Evolutionary conservation across 2,329 filamentous ascomycete species (phyloP).

Genomic region (Cladosporium sp.): DNA sequence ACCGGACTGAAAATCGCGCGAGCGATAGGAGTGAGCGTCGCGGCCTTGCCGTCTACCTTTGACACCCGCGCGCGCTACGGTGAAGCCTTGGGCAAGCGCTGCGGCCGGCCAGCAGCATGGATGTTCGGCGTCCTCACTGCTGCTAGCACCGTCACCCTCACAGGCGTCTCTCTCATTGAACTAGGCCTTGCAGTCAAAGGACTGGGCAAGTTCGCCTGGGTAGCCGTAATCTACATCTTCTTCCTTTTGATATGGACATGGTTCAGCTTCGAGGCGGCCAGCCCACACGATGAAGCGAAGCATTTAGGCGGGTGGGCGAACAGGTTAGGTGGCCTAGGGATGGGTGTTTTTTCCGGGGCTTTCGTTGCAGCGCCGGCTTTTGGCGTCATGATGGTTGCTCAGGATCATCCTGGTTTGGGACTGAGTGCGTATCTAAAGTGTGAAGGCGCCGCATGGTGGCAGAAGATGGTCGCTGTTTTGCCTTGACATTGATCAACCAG

Average conservation of each 20-base stretch:
- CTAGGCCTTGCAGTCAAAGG: background rate
- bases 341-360: background rate
- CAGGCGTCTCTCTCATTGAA: background rate
- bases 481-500: background rate
- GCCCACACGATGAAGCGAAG: background rate
- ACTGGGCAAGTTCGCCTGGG: background rate
- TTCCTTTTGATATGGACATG: background rate
- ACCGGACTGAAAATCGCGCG: background rate
- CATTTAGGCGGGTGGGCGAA: background rate
- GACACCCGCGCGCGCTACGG: conserved; percentile 1
- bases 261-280: background rate
- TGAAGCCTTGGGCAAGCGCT: background rate
- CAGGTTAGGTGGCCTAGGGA: background rate
- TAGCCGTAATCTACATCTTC: background rate
- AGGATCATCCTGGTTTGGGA: background rate
- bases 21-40: background rate
- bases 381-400: background rate
- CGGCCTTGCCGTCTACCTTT: background rate
- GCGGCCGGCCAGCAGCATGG: background rate
- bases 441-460: background rate
- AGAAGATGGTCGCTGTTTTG: background rate
- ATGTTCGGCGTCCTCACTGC: background rate
- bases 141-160: background rate
- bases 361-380: background rate
- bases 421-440: background rate